Evolutionary conservation across 257 asterid genomes (phyloP), one percentile per base, ranked within the genome.

Genomic region (Galeopsis tetrahit): DNA sequence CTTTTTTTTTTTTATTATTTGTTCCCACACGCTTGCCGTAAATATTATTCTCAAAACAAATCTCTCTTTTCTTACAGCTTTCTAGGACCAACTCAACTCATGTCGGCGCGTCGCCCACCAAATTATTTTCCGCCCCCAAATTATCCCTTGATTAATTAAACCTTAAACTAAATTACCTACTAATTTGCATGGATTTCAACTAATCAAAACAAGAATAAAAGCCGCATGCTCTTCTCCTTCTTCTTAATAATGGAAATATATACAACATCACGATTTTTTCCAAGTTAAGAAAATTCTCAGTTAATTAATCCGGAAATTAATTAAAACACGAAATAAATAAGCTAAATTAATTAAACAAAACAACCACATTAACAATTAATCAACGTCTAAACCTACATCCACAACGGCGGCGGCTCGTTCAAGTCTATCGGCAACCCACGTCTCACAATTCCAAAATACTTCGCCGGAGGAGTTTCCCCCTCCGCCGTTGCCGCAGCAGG

Each of bases 331-430:
- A 28, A 0, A 13, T 31, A 46, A 59, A 28, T 21, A 32, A 2
- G 43, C 7, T 39, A 39, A 39, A 39, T 39, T 39, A 39, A 39
- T n/a, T 17, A 55, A 55, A 55, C 61, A 55, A 15, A 17, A 55
- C 5, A 28, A 21, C 11, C 2, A 15, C 33, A 39, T 39, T 39
- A 39, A 39, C 7, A 4, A 39, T 4, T 39, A 7, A 5, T 39
- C 1, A 7, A 17, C 34, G 7, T 5, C 3, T 1, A 17, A 42
- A 46, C 56, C 82, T 79, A 87, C 86, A 91, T 76, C 96, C 96
- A 91, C 82, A 89, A 10, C 40, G 97, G 97, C 32, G 98, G 97
- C 5, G 98, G 98, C 82, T 93, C 95, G 78, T 93, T 93, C 85
- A 93, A 74, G 80, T 93, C 98, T 5, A 93, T 86, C 46, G 96